These are phyloP conservation scores for Boletus huronensis DNA, from an alignment of 768 basidiomycete species.

Conservation along the genomic window DNA sequence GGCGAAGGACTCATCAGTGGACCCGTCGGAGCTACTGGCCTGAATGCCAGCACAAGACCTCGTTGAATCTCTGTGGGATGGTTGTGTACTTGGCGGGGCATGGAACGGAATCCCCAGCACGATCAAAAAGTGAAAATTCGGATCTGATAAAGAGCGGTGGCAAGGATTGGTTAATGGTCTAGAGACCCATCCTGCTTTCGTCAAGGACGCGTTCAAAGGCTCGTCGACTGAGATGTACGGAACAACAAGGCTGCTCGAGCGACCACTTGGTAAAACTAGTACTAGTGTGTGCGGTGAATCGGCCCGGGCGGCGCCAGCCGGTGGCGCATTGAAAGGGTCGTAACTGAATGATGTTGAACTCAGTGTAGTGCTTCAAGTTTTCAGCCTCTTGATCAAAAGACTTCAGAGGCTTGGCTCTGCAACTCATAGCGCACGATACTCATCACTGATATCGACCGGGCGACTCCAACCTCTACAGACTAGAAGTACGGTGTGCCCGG, in stretches of 20 bases:
- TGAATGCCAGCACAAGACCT: too few species aligned
- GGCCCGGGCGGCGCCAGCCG: too few species aligned
- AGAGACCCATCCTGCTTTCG: conserved; percentile 35
- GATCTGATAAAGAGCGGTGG: conserved; percentile 37
- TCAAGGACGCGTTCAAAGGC: conserved; percentile 48
- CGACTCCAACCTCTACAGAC: neutral
- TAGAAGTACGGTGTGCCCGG: too few species aligned
- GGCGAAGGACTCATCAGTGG: conserved; percentile 20
- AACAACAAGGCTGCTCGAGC: neutral
- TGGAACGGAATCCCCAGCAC: conserved; percentile 70
- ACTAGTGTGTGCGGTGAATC: too few species aligned
- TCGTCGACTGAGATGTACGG: conserved; percentile 35
- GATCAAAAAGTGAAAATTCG: conserved; percentile 55
- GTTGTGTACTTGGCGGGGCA: neutral
- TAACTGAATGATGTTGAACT: too few species aligned
- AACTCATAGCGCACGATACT: neutral
- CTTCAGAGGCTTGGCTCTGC: too few species aligned
- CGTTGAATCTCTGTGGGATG: neutral
- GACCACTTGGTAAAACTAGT: too few species aligned
- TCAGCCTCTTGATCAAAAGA: too few species aligned
- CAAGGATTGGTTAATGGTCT: neutral
- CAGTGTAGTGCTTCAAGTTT: too few species aligned
- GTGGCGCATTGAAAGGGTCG: too few species aligned
- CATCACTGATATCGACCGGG: neutral
- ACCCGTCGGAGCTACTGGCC: neutral